A percentile compares a stretch with the other conserved stretches of the same genome.
These are phyloP conservation scores for Cyphellophora attinorum DNA, from an alignment of 2,329 filamentous ascomycete genomes.

Conservation along the genomic window DNA sequence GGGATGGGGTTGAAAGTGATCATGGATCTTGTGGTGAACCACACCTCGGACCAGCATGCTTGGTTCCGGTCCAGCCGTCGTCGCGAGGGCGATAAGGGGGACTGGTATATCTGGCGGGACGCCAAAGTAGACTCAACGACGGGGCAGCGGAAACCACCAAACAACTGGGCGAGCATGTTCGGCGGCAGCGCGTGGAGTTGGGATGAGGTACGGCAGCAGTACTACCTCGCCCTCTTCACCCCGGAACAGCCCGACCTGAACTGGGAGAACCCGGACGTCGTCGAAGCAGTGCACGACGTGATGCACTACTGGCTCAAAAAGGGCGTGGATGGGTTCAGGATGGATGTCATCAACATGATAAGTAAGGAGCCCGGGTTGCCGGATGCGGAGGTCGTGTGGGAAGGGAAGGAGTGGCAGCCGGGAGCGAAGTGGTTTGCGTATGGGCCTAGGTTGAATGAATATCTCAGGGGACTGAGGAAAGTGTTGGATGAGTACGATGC, in stretches of 20 bases:
- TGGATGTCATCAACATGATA: conserved; percentile 60
- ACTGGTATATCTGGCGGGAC: conserved; percentile 52
- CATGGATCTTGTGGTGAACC: conserved; percentile 64
- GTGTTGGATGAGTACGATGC: conserved; percentile 52
- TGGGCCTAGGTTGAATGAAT: conserved; percentile 60
- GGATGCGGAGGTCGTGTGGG: conserved; percentile 46
- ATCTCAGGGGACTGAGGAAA: conserved; percentile 51
- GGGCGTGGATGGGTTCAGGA: conserved; percentile 59
- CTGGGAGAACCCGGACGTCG: conserved; percentile 58
- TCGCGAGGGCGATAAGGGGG: conserved; percentile 49
- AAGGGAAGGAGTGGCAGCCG: conserved; percentile 30
- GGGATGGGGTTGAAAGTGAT: conserved; percentile 56
- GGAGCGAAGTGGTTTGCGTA: conserved; percentile 50
- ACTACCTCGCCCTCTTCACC: conserved; percentile 64
- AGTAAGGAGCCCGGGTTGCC: conserved; percentile 46
- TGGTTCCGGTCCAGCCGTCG: conserved; percentile 58
- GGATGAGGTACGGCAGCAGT: conserved; percentile 58
- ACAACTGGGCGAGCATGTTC: conserved; percentile 52
- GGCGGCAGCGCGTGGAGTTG: conserved; percentile 39
- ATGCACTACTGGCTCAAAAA: conserved; percentile 66
- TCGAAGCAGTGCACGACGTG: conserved; percentile 55
- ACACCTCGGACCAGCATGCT: conserved; percentile 58
- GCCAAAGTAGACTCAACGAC: conserved; percentile 28
- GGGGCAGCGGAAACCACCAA: conserved; percentile 54
- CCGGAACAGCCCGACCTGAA: conserved; percentile 67